These are phyloP conservation scores for Suillus spraguei DNA, from an alignment of 768 basidiomycete species.

Conservation along the genomic window DNA sequence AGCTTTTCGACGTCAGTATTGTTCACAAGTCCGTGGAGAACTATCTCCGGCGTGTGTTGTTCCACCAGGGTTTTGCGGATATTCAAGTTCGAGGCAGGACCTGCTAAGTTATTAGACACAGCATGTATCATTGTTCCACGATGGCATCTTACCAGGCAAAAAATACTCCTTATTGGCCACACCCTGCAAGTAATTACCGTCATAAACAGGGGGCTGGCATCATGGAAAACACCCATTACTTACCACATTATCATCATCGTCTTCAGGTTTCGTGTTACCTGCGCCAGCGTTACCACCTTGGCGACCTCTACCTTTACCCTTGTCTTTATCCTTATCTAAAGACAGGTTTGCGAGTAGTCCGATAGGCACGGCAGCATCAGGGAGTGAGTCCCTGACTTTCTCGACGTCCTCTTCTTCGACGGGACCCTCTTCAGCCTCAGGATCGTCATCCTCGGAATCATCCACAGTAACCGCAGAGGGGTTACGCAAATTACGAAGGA, in stretches of 20 bases:
- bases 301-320: constrained; percentile 40
- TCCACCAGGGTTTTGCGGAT: constrained; percentile 75
- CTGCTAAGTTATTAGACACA: constrained; percentile 31
- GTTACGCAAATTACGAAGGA: constrained; percentile 35
- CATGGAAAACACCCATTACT: constrained; percentile 22
- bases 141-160: constrained; percentile 59
- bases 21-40: constrained; percentile 78
- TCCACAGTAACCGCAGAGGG: constrained; percentile 32
- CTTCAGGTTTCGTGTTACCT: constrained; percentile 34
- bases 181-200: constrained; percentile 47
- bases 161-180: constrained; percentile 83
- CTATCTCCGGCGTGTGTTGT: constrained; percentile 77
- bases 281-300: constrained; percentile 23
- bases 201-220: neutral
- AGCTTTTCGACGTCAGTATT: constrained; percentile 79
- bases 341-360: constrained; percentile 76
- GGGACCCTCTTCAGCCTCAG: constrained; percentile 31
- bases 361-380: constrained; percentile 73
- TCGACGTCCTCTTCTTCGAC: constrained; percentile 44
- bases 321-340: constrained; percentile 54
- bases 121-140: neutral
- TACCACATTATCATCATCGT: constrained; percentile 69
- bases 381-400: constrained; percentile 52
- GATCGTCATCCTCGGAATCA: constrained; percentile 45
- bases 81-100: constrained; percentile 71